Evolutionary conservation across 23 red algal genomes (phyloP).

Genomic region (Gracilariopsis chorda): DNA sequence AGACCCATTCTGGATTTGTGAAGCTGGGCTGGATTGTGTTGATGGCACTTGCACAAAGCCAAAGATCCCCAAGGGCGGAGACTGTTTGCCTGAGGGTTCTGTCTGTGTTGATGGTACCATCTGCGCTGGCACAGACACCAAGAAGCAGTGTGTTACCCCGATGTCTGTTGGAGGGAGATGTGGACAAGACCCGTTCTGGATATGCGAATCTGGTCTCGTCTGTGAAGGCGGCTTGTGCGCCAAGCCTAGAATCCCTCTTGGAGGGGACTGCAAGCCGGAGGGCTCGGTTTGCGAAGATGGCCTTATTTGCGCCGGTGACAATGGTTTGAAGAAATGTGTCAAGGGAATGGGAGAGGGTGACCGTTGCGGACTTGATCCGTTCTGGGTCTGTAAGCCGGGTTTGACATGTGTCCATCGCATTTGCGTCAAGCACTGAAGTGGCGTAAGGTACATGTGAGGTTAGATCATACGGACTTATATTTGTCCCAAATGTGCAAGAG

Average conservation of each 20-base stretch:
- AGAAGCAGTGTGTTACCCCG: slow-evolving; percentile 25
- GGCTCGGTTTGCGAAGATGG: background rate
- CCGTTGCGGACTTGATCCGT: background rate
- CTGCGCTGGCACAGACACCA: background rate
- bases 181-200: slow-evolving; percentile 13
- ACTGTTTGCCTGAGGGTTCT: background rate
- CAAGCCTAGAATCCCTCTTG: background rate
- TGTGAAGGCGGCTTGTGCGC: background rate
- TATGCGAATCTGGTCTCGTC: background rate
- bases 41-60: background rate
- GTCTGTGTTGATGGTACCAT: background rate
- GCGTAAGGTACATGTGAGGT: no score
- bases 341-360: background rate
- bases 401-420: background rate
- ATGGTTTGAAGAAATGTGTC: slow-evolving; percentile 48
- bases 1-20: slow-evolving; percentile 5
- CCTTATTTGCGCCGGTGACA: background rate
- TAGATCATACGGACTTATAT: no score
- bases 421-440: background rate
- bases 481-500: no score
- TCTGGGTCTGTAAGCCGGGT: slow-evolving; percentile 4
- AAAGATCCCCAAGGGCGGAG: background rate
- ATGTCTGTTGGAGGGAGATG: background rate
- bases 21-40: background rate
- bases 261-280: background rate